Evolutionary conservation across 2,329 filamentous ascomycete genomes (phyloP).

Genomic region (Zarea fungicola): DNA sequence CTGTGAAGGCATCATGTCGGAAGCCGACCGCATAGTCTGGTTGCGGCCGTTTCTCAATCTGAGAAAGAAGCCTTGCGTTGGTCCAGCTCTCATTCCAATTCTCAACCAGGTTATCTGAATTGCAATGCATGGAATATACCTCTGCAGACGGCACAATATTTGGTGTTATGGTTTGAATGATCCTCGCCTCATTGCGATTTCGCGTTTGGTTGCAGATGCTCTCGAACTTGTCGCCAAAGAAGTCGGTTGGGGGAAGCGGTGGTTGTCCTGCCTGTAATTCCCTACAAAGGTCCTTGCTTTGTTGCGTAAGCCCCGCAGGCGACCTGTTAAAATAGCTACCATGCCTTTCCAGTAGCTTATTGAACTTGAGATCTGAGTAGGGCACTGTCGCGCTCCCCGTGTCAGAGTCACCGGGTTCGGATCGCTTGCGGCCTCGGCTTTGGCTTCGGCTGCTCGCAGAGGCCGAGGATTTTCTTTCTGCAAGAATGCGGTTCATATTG

Average conservation of each 20-base stretch:
- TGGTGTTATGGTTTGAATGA: background rate
- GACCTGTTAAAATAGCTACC: background rate
- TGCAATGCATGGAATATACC: background rate
- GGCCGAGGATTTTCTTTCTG: background rate
- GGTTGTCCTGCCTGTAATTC: background rate
- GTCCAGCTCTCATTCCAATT: background rate
- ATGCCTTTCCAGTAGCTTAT: background rate
- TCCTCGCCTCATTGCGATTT: background rate
- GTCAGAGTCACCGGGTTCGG: background rate
- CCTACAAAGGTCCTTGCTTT: background rate
- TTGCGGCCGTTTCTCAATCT: conserved; percentile 26
- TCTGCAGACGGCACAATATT: background rate
- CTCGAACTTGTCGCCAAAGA: background rate
- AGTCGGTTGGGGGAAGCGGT: background rate
- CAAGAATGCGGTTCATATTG: background rate
- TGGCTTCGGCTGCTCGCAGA: background rate
- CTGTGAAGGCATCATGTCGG: conserved; percentile 33
- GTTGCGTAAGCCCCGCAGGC: background rate
- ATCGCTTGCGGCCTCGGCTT: background rate
- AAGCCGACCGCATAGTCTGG: conserved; percentile 39
- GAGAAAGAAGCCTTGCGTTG: background rate
- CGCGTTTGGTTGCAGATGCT: background rate
- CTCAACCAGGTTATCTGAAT: background rate
- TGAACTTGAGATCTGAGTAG: background rate
- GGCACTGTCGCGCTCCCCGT: background rate